Evolutionary conservation across 169 alveolate species (phyloP).

Genomic region (Plasmodium adleri): DNA sequence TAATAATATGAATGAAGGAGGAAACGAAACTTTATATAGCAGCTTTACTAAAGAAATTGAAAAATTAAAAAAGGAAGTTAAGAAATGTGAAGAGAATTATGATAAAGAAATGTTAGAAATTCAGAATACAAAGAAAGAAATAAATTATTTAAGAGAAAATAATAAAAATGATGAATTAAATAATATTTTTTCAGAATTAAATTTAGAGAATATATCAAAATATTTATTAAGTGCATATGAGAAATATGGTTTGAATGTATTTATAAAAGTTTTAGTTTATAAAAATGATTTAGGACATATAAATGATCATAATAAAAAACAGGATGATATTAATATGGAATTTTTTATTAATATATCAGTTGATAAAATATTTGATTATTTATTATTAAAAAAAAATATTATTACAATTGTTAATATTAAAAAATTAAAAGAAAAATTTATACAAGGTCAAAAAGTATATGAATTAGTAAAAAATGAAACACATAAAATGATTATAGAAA

Average conservation of each 20-base stretch:
- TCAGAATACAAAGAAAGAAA: slow-evolving; percentile 51
- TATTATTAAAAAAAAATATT: slow-evolving; percentile 37
- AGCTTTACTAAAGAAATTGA: slow-evolving; percentile 42
- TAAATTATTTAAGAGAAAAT: slow-evolving; percentile 42
- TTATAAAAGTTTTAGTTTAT: slow-evolving; percentile 48
- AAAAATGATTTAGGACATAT: slow-evolving; percentile 14
- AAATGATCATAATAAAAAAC: slow-evolving; percentile 12
- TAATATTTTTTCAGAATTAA: slow-evolving; percentile 38
- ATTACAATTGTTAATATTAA: slow-evolving; percentile 29
- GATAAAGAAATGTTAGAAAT: slow-evolving; percentile 69
- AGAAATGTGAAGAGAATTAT: slow-evolving; percentile 39
- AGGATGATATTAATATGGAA: slow-evolving; percentile 36
- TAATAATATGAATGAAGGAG: slow-evolving; percentile 9
- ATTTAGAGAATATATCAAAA: slow-evolving; percentile 7
- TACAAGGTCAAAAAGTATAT: slow-evolving; percentile 47
- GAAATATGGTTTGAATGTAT: slow-evolving; percentile 32
- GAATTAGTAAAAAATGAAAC: slow-evolving; percentile 34
- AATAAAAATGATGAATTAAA: slow-evolving; percentile 47
- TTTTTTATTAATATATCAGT: slow-evolving; percentile 44
- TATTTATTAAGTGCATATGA: slow-evolving; percentile 32
- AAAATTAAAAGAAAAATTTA: slow-evolving; percentile 58
- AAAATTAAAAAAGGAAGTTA: slow-evolving; percentile 28
- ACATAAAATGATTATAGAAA: slow-evolving; percentile 18
- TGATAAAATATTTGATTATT: slow-evolving; percentile 60
- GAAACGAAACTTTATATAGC: slow-evolving; percentile 9